phyloP scores from a whole-genome alignment of 495 filamentous ascomycete genomes.

The Hypoxylon subgilvum region DNA sequence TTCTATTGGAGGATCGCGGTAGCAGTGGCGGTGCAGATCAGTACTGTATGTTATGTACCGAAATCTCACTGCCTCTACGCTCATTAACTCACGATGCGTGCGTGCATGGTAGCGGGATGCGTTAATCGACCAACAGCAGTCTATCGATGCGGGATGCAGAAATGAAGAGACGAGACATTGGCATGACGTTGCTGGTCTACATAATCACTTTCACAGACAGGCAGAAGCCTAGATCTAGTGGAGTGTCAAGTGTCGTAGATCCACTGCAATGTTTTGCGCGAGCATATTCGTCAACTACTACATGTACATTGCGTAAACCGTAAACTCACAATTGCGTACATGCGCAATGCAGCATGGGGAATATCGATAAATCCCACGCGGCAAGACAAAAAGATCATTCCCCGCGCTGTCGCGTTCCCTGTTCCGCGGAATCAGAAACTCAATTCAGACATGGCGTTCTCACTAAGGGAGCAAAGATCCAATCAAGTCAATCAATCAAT shows the following conservation, averaged over 20 bases:
- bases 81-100: too few relatives aligned
- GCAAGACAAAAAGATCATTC: slow-evolving; percentile 1
- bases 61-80: slow-evolving; percentile 8
- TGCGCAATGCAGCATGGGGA: slow-evolving; percentile 18
- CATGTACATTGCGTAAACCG: too few relatives aligned
- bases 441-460: slow-evolving; percentile 22
- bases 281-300: too few relatives aligned
- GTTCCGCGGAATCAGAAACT: slow-evolving; percentile 29
- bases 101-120: too few relatives aligned
- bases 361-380: slow-evolving; percentile 7
- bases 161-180: slow-evolving; percentile 1
- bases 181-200: neutral
- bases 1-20: slow-evolving; percentile 13
- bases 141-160: neutral
- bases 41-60: neutral
- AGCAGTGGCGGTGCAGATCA: slow-evolving; percentile 18
- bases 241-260: neutral
- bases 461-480: slow-evolving; percentile 12
- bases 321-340: slow-evolving; percentile 6
- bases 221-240: neutral
- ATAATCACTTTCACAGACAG: neutral
- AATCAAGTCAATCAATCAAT: slow-evolving; percentile 40
- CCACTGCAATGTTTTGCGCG: neutral
- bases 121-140: slow-evolving; percentile 3
- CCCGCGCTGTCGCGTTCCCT: slow-evolving; percentile 11